Percentiles rank a stretch among this genome's conserved stretches.
Conservation (phyloP, 2,329 filamentous ascomycete genomes). For the Aspergillus pseudonomiae region DNA sequence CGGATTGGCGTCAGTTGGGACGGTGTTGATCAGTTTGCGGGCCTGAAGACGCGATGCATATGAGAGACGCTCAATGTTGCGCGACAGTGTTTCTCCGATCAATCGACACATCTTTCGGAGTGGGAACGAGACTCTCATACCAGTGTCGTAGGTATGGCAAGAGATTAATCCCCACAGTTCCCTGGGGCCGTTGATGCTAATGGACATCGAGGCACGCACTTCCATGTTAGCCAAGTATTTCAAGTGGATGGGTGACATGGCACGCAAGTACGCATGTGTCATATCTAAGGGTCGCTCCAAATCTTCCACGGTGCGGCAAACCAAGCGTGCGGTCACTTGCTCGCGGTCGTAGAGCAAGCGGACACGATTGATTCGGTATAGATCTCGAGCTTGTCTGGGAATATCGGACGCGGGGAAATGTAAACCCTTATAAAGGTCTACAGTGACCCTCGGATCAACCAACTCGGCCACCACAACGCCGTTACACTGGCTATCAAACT, state of each 20-base stretch:
- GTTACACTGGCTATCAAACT: conserved; percentile 82
- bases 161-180: conserved; percentile 88
- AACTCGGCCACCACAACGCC: conserved; percentile 86
- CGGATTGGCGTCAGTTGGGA: conserved; percentile 77
- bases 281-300: conserved; percentile 74
- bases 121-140: conserved; percentile 90
- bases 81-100: conserved; percentile 80
- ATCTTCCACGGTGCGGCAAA: conserved; percentile 72
- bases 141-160: conserved; percentile 77
- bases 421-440: conserved; percentile 82
- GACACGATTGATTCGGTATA: conserved; percentile 90
- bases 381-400: conserved; percentile 83
- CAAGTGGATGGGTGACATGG: conserved; percentile 81
- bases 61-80: conserved; percentile 84
- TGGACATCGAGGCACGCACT: conserved; percentile 91
- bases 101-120: conserved; percentile 90
- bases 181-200: conserved; percentile 83
- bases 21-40: conserved; percentile 85
- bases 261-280: conserved; percentile 80
- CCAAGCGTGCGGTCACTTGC: conserved; percentile 74
- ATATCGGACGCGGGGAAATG: conserved; percentile 87
- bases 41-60: conserved; percentile 84
- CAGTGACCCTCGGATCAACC: conserved; percentile 76
- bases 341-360: conserved; percentile 85
- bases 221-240: conserved; percentile 89